A percentile compares a stretch with the other conserved stretches of the same genome.
These are phyloP conservation scores for Pisolithus sp. DNA, from an alignment of 768 basidiomycete genomes.

Conservation along the genomic window DNA sequence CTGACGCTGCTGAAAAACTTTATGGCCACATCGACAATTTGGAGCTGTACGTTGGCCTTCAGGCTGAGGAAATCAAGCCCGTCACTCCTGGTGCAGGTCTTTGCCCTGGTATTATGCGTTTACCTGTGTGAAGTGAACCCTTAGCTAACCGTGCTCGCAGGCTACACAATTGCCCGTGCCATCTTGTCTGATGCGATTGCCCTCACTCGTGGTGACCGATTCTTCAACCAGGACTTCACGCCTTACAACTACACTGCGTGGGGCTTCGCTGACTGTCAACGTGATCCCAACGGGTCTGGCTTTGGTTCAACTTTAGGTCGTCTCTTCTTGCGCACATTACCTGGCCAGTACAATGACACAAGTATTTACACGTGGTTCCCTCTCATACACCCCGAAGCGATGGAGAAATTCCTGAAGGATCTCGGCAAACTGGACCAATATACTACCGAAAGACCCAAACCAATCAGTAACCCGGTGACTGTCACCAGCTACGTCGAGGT, in stretches of 20 bases:
- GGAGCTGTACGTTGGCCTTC: constrained; percentile 76
- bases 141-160: constrained; percentile 25
- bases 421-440: constrained; percentile 51
- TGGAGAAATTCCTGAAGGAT: constrained; percentile 54
- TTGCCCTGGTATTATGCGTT: constrained; percentile 55
- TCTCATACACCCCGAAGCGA: constrained; percentile 70
- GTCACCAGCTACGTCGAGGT: constrained; percentile 47
- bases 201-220: constrained; percentile 78
- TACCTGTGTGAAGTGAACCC: neutral
- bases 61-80: constrained; percentile 73
- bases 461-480: constrained; percentile 17
- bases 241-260: constrained; percentile 76
- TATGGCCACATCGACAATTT: constrained; percentile 72
- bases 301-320: constrained; percentile 67
- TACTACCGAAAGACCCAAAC: constrained; percentile 44
- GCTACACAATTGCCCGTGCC: constrained; percentile 78
- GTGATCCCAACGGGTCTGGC: constrained; percentile 63
- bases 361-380: constrained; percentile 84
- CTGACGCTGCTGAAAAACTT: constrained; percentile 65
- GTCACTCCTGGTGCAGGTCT: constrained; percentile 75
- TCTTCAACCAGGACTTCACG: constrained; percentile 77
- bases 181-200: constrained; percentile 85
- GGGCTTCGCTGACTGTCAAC: constrained; percentile 81
- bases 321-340: constrained; percentile 68
- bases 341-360: constrained; percentile 59